Evolutionary conservation across 2,329 filamentous ascomycete genomes (phyloP).

Genomic region (Fusarium bulbicola): DNA sequence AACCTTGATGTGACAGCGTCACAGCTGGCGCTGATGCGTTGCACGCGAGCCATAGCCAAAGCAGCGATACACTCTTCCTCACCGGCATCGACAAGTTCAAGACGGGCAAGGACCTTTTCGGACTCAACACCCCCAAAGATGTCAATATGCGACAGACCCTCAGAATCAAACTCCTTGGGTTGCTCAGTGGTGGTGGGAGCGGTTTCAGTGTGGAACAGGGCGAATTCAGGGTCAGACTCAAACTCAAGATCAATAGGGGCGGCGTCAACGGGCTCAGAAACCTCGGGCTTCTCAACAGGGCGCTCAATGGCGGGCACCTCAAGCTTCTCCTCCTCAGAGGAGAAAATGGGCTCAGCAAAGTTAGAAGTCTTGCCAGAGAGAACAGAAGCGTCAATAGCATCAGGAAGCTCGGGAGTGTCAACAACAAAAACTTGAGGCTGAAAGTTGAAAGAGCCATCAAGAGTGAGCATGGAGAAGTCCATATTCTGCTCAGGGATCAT

Average conservation of each 20-base stretch:
- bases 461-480: slow-evolving; percentile 76
- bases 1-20: slow-evolving; percentile 50
- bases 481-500: slow-evolving; percentile 83
- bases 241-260: slow-evolving; percentile 62
- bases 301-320: slow-evolving; percentile 64
- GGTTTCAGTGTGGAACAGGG: slow-evolving; percentile 63
- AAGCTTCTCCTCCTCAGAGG: slow-evolving; percentile 63
- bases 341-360: slow-evolving; percentile 58
- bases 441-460: slow-evolving; percentile 68
- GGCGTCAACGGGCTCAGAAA: slow-evolving; percentile 41
- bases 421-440: slow-evolving; percentile 80
- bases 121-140: slow-evolving; percentile 65
- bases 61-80: slow-evolving; percentile 57
- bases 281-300: slow-evolving; percentile 50
- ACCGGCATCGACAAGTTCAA: slow-evolving; percentile 70
- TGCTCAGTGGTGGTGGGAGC: slow-evolving; percentile 35
- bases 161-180: slow-evolving; percentile 54
- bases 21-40: slow-evolving; percentile 56
- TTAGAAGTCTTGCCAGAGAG: slow-evolving; percentile 77
- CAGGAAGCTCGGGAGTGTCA: slow-evolving; percentile 73
- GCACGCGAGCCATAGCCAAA: slow-evolving; percentile 59
- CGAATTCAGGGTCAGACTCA: slow-evolving; percentile 70
- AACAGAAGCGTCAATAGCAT: slow-evolving; percentile 64
- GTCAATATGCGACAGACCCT: slow-evolving; percentile 51
- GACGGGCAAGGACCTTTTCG: slow-evolving; percentile 71